Percentiles rank a stretch among this genome's conserved stretches.
phyloP scores from a whole-genome alignment of 179 eudicot species.

The Silene noctiflora region DNA sequence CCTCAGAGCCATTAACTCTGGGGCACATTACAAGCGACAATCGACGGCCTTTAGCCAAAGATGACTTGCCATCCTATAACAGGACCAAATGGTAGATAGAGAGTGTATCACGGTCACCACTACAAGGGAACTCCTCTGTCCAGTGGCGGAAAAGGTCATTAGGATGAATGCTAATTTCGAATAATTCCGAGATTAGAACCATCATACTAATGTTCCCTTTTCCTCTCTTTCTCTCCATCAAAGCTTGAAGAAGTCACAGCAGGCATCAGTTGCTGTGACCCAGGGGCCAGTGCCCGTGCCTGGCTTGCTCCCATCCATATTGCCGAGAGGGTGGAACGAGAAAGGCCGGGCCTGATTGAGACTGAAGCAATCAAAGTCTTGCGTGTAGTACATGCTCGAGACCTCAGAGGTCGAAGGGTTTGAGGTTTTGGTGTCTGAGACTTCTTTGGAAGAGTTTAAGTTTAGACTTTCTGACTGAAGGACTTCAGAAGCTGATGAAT shows the following conservation, averaged over 20 bases:
- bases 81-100: slow-evolving; percentile 21
- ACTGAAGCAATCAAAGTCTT: slow-evolving; percentile 35
- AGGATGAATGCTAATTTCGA: slow-evolving; percentile 10
- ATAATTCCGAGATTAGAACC: slow-evolving; percentile 13
- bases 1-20: slow-evolving; percentile 17
- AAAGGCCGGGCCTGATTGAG: slow-evolving; percentile 30
- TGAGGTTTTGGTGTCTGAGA: slow-evolving; percentile 27
- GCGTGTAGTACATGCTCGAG: slow-evolving; percentile 34
- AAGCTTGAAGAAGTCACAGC: slow-evolving; percentile 36
- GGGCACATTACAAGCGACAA: slow-evolving; percentile 20
- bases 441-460: slow-evolving; percentile 30
- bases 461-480: slow-evolving; percentile 33
- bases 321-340: slow-evolving; percentile 30
- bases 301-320: slow-evolving; percentile 26
- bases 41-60: slow-evolving; percentile 33
- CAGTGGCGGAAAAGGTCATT: slow-evolving; percentile 18
- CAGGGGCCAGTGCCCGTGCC: slow-evolving; percentile 19
- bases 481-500: slow-evolving; percentile 38
- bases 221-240: slow-evolving; percentile 16
- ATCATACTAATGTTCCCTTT: slow-evolving; percentile 19
- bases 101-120: slow-evolving; percentile 19
- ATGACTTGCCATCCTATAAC: slow-evolving; percentile 40
- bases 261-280: slow-evolving; percentile 35
- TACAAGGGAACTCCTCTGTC: slow-evolving; percentile 5
- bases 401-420: slow-evolving; percentile 31